These are phyloP conservation scores for Blastocystis sp. DNA, from an alignment of 352 stramenopile species.

Conservation along the genomic window DNA sequence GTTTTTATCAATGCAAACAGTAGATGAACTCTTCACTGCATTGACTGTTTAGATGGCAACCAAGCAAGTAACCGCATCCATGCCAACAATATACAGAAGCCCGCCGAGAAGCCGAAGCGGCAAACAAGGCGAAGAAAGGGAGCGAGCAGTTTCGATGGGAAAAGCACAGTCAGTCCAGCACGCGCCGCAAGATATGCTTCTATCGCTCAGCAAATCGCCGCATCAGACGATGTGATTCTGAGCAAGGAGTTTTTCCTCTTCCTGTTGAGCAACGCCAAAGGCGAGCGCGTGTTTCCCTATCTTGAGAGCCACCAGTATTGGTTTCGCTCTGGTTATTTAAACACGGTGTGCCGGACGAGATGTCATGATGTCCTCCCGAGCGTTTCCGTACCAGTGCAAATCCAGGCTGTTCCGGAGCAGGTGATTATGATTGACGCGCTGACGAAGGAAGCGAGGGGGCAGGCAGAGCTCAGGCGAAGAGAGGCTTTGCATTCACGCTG, in stretches of 20 bases:
- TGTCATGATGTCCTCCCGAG: neutral
- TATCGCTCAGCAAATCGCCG: neutral
- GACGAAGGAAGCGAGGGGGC: neutral
- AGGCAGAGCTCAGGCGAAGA: neutral
- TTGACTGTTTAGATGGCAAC: too few species aligned
- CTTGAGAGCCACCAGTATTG: neutral
- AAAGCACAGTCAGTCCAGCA: neutral
- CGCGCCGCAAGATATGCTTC: neutral
- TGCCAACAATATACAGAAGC: neutral
- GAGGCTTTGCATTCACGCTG: neutral
- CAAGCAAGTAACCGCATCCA: neutral
- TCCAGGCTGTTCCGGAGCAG: neutral
- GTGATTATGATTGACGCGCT: neutral
- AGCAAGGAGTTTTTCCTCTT: slow-evolving; percentile 22
- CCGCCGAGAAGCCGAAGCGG: neutral
- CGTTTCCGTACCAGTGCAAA: neutral
- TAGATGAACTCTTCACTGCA: too few species aligned
- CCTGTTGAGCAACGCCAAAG: slow-evolving; percentile 12
- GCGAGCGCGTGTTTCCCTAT: neutral
- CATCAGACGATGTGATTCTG: slow-evolving; percentile 3
- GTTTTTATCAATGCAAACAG: too few species aligned
- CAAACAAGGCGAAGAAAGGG: neutral
- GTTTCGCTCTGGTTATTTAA: neutral
- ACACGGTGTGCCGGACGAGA: neutral
- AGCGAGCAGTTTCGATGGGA: neutral